These are phyloP conservation scores for Jaenimonas drosophilae DNA, from an alignment of 208 protist species.

Conservation along the genomic window DNA sequence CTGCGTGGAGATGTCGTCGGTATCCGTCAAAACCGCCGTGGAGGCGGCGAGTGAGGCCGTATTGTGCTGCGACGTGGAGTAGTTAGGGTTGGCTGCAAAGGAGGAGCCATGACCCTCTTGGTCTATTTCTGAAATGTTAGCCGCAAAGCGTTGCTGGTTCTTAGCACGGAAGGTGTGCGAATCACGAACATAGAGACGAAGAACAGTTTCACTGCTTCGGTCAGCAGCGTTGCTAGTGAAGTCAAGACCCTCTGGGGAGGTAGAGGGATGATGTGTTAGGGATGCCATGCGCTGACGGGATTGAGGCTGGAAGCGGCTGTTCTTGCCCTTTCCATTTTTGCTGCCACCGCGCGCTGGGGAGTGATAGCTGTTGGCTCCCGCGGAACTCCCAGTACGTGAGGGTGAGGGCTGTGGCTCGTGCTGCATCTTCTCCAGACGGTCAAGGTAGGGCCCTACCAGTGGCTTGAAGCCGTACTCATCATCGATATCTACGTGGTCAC, in stretches of 20 bases:
- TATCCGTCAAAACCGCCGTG: no score
- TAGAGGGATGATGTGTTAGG: no score
- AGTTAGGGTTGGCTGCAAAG: no score
- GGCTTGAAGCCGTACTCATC: constrained; percentile 45
- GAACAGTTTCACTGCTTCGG: constrained; percentile 37
- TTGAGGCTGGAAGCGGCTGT: not conserved
- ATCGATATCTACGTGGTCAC: constrained; percentile 78
- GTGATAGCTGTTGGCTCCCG: not conserved
- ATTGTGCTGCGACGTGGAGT: no score
- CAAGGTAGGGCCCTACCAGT: constrained; percentile 27
- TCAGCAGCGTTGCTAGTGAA: constrained; percentile 1
- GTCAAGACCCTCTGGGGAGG: not conserved
- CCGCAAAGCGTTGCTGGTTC: no score
- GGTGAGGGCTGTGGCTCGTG: not conserved
- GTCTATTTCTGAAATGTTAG: no score
- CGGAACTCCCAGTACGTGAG: no score
- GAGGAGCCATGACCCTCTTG: no score
- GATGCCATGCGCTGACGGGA: not conserved
- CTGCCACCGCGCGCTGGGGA: no score
- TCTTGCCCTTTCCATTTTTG: not conserved
- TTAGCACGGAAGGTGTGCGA: not conserved
- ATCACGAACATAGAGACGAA: constrained; percentile 79
- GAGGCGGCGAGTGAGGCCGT: no score
- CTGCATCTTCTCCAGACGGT: not conserved
- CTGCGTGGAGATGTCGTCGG: constrained; percentile 17